Evolutionary conservation across 169 alveolate species (phyloP).

Genomic region (Eimeria sp.): DNA sequence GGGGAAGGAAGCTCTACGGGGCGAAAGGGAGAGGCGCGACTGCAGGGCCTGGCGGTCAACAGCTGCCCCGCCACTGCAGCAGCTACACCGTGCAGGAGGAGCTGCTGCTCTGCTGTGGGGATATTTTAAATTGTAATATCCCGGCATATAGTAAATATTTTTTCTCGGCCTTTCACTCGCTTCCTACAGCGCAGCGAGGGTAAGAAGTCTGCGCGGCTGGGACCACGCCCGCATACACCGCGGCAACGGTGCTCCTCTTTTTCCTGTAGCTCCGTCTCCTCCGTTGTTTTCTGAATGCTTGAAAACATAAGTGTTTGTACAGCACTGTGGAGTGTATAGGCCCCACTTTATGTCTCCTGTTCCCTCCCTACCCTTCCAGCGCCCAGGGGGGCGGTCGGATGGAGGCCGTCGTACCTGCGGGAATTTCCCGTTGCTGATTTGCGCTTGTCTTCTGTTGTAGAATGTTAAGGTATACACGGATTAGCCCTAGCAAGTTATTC

Average conservation of each 20-base stretch:
- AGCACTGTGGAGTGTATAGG: conserved; percentile 25
- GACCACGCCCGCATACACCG: conserved; percentile 29
- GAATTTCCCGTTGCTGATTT: neutral
- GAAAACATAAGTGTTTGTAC: neutral
- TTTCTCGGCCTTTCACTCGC: conserved; percentile 75
- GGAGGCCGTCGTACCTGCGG: neutral
- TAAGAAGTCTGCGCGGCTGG: conserved; percentile 14
- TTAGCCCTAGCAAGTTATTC: neutral
- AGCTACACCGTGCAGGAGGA: conserved; percentile 50
- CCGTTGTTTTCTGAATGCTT: neutral
- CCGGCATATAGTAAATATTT: conserved; percentile 2
- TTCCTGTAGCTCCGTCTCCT: conserved; percentile 61
- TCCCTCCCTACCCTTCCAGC: neutral
- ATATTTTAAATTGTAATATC: neutral
- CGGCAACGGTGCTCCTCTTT: neutral
- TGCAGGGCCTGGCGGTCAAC: conserved; percentile 54
- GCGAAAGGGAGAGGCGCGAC: conserved; percentile 55
- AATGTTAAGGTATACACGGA: neutral
- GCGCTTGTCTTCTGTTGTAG: conserved; percentile 34
- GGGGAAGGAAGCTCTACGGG: conserved; percentile 27
- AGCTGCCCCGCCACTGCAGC: conserved; percentile 74
- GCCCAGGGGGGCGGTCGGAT: conserved; percentile 7
- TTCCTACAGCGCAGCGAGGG: conserved; percentile 71
- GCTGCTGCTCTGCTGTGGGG: conserved; percentile 46
- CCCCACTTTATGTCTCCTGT: neutral